Evolutionary conservation across 192 early-diverging fungal genomes (phyloP), one percentile per base, ranked within the genome.

Genomic region (Rhizoclosmatium globosum): DNA sequence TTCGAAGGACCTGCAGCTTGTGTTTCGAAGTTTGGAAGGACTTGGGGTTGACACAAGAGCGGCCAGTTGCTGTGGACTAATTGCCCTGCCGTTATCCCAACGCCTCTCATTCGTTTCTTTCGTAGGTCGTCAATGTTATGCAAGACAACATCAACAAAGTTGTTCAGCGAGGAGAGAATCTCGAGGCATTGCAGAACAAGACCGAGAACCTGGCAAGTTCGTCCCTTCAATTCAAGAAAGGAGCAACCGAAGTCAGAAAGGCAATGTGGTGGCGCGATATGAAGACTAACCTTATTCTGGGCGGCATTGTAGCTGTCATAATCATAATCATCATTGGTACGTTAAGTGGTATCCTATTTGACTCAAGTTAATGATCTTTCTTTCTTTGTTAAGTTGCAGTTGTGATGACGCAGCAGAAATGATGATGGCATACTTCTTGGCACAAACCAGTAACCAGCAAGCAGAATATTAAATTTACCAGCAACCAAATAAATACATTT

Each of bases 211-310:
- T 97, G 46, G 88, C 94, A 53, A 80, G 87, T 45, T 88, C 89
- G 11, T 87, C 94, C 0, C 76, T 86, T 46, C 87, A 93, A 78
- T 98, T 99, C 88, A 89, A 89, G 58, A 87, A 89, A 66, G 93
- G 93, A 50, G 95, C 95, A 2, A 89, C 90, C 45, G 77, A 85
- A 43, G 95, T 96, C 9, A 91, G 94, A 72, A 94, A 94, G 86
- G 89, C 91, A 77, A 97, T 97, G 96, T 96, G 95, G 94, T 97
- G 95, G 95, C 94, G 94, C 83, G 95, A 97, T 79, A 94, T 96
- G 92, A 98, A 95, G 88, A 92, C 94, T 90, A 96, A 93, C 87
- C 88, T 98, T 74, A 95, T 97, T 76, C 88, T 99, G 64, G 93
- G 85, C 45, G 82, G 90, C 47, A 87, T 94, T 58, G 82, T 98